These are phyloP conservation scores for Lentinus polychrous DNA, from an alignment of 1,284 basidiomycete species.

Conservation along the genomic window DNA sequence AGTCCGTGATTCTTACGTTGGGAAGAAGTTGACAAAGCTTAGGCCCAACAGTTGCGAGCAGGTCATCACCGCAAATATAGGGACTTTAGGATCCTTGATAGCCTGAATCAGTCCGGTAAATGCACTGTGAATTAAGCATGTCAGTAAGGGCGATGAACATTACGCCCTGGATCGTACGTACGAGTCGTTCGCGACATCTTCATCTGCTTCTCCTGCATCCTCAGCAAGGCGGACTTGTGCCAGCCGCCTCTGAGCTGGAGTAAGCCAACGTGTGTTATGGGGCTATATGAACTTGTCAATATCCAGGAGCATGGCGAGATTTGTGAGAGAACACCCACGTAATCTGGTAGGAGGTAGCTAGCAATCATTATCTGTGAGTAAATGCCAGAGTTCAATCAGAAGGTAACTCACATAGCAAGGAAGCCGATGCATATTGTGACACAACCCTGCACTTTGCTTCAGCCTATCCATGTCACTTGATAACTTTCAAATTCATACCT, in stretches of 20 bases:
- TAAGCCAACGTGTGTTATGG: conserved; percentile 62
- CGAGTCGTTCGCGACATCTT: conserved; percentile 48
- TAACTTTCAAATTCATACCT: conserved; percentile 30
- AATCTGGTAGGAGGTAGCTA: conserved; percentile 18
- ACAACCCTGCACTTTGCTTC: conserved; percentile 33
- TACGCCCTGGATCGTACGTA: conserved; percentile 23
- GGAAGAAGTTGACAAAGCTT: conserved; percentile 72
- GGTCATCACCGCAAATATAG: conserved; percentile 49
- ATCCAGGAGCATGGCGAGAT: not conserved
- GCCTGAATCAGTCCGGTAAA: conserved; percentile 50
- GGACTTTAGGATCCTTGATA: conserved; percentile 55
- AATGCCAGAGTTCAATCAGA: not conserved
- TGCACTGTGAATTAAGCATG: conserved; percentile 28
- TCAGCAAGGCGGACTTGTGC: conserved; percentile 69
- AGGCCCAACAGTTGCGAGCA: conserved; percentile 51
- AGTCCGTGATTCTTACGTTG: conserved; percentile 39
- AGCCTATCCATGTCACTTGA: not conserved
- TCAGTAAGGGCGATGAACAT: not conserved
- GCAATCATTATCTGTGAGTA: not conserved
- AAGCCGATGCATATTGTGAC: conserved; percentile 53
- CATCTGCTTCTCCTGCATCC: conserved; percentile 68
- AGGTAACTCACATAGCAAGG: conserved; percentile 39
- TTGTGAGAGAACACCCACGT: conserved; percentile 13
- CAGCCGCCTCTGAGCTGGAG: conserved; percentile 49
- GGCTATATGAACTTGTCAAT: conserved; percentile 31